Conservation (phyloP, 768 basidiomycete species). For the Tremella yokohamensis region DNA sequence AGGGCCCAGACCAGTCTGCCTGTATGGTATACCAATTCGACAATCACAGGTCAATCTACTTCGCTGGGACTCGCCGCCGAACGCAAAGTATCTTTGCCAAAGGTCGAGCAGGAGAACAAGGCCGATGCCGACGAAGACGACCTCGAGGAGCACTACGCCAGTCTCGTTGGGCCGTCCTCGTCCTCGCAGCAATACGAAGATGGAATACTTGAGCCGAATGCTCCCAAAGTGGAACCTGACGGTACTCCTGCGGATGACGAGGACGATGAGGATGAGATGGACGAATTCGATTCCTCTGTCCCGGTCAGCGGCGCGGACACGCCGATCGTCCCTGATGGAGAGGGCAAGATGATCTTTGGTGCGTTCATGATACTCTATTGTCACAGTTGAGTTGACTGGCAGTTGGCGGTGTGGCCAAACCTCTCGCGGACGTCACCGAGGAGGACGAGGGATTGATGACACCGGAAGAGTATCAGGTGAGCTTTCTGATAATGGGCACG, state of each 20-base stretch:
- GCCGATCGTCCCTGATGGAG: background rate
- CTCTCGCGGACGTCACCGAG: conserved; percentile 78
- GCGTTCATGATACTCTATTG: conserved; percentile 12
- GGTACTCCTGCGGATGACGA: conserved; percentile 9
- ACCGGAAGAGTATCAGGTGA: conserved; percentile 76
- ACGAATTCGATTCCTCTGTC: conserved; percentile 8
- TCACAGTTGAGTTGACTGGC: conserved; percentile 24
- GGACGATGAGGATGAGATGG: conserved; percentile 11
- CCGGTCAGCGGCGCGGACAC: background rate
- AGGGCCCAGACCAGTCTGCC: conserved; percentile 84
- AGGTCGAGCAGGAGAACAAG: conserved; percentile 3
- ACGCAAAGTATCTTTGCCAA: conserved; percentile 11
- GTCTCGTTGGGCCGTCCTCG: conserved; percentile 4
- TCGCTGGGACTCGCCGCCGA: conserved; percentile 63
- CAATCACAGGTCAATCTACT: conserved; percentile 87
- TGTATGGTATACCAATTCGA: conserved; percentile 92
- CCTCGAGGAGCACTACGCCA: conserved; percentile 32
- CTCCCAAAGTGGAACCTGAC: conserved; percentile 4
- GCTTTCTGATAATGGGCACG: background rate
- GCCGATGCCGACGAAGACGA: conserved; percentile 28
- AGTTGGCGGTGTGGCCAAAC: conserved; percentile 71
- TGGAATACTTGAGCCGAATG: background rate
- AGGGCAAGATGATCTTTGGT: conserved; percentile 3
- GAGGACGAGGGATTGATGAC: conserved; percentile 92
- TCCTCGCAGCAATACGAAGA: background rate